Evolutionary conservation across 805 yeast genomes (phyloP), one percentile per base, ranked within the genome.

Genomic region (Yamadazyma olivae): DNA sequence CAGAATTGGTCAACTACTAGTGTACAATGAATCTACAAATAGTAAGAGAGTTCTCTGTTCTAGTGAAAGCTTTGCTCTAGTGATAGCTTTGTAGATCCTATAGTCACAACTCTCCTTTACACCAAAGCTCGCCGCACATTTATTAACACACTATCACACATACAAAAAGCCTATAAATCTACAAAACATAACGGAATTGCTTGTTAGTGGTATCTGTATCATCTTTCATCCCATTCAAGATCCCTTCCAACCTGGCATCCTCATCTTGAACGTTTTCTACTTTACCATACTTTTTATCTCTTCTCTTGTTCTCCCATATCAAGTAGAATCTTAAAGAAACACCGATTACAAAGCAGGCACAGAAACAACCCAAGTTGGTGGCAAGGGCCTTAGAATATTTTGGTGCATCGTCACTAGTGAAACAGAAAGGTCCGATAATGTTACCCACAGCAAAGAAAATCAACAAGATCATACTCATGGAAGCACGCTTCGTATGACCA

Each of bases 161-260:
- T n/a, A n/a, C n/a, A n/a, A n/a, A n/a, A n/a, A n/a, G n/a, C n/a
- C n/a, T n/a, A n/a, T n/a, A n/a, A n/a, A 33, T 13, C 27, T 33
- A 41, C 21, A 41, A 30, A 13, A 38, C 39, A 30, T 31, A 55
- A 26, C 59, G 46, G 48, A 54, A 56, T 31, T 49, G 44, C 24
- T 47, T 48, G 41, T 57, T 57, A 30, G 48, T 48, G 8, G 36
- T 30, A 41, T 56, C 61, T 12, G 61, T 57, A 27, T 38, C 44
- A 43, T 57, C 61, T 36, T 51, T 54, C 54, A 57, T 43, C 40
- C 61, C 63, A 21, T 54, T 46, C 27, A 56, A 31, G 29, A 57
- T 52, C 33, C 61, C 63, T 41, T 52, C 50, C 17, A 54, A 36
- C 32, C 43, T 45, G 16, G 47, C 47, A 4, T 51, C 54, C 31